Base-by-base conservation (phyloP, 2,329 filamentous ascomycete species). In the Stachybotrys chlorohalonatus region DNA sequence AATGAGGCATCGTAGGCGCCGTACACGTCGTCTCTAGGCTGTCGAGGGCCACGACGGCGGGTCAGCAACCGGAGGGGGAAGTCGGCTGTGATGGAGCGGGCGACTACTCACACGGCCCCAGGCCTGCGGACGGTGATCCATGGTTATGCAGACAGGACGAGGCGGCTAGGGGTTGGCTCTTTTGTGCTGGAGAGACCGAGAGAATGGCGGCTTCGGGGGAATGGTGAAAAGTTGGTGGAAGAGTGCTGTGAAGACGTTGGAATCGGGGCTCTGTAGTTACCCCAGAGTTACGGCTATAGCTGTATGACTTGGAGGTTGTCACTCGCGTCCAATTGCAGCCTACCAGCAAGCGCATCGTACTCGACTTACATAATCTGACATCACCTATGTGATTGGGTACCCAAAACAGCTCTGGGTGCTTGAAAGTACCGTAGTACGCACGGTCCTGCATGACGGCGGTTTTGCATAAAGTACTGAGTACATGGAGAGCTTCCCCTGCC, bases 11-110 rank as follows among this genome's bases (percentile, higher is more conserved):
- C 90, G 75, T 99, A 99, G 66, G 87, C 80, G 65, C 94, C 94
- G 76, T 97, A 99, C 68, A 97, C 81, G 73, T 99, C 94, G 75
- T 99, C 90, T 81, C 94, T 87, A 69, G 94, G 94, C 94, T 99
- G 66, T 58, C 49, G 36, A 55, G 53, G 54, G 63, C 57, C 65
- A 57, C 53, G 47, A 52, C 11, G 45, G 53, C 11, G 31, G n/a
- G 51, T 60, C 47, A 58, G 57, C 49, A 52, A 39, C n/a, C 31
- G 30, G 36, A 52, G 52, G 45, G 31, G n/a, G 15, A 45, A 24
- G 24, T 24, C 36, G 36, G 6, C 9, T 42, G 9, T 42, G 17
- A 16, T 31, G 7, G 45, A 32, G 47, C n/a, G 55, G 51, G 45
- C 47, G 51, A 32, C 52, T 9, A 76, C 83, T 68, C 80, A 87